Evolutionary conservation across 2,329 filamentous ascomycete species (phyloP), one percentile per base, ranked within the genome.

Genomic region (Colletotrichum sansevieriae): DNA sequence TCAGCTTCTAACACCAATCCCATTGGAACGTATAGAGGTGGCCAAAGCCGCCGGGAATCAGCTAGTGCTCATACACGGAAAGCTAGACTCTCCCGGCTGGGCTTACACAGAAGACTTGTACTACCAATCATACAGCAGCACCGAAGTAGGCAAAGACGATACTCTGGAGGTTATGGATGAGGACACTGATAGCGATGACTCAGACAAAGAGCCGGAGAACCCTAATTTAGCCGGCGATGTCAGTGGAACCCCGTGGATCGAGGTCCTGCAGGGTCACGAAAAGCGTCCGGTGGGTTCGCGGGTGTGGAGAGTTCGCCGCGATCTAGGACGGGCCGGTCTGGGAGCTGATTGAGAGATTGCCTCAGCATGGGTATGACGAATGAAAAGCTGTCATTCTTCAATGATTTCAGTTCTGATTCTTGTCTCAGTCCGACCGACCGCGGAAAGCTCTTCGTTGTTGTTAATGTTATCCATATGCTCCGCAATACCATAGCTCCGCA

Each of bases 61-160:
- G 15, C 79, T 92, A 15, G 85, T 92, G 3, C 81, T 94, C 3
- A 85, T 93, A 1, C 86, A 90, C 62, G 91, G 91, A 2, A 90
- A 87, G 72, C 88, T 92, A 63, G 91, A 93, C 73, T 80, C 87
- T 2, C 90, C 91, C 0, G 88, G 84, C 3, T 93, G 91, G 90
- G 89, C 90, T 1, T 92, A 91, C 70, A 87, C 87, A 0, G 91
- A 93, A 74, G 87, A 90, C 41, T 72, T 90, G 15, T 85, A 88
- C 71, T 73, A 77, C 37, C 76, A 76, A 71, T 76, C 78, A 13
- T 75, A 71, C 13, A 54, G 54, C 37, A 66, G 55, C 22, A 51
- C 63, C 8, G 75, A 72, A 13, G 58, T 63, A 2, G 73, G 77
- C 4, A 63, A 65, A 11, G 71, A 77, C 7, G 79, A 81, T 10